Evolutionary conservation across 176 grass and related monocot species (phyloP).

Genomic region (Lolium rigidum): DNA sequence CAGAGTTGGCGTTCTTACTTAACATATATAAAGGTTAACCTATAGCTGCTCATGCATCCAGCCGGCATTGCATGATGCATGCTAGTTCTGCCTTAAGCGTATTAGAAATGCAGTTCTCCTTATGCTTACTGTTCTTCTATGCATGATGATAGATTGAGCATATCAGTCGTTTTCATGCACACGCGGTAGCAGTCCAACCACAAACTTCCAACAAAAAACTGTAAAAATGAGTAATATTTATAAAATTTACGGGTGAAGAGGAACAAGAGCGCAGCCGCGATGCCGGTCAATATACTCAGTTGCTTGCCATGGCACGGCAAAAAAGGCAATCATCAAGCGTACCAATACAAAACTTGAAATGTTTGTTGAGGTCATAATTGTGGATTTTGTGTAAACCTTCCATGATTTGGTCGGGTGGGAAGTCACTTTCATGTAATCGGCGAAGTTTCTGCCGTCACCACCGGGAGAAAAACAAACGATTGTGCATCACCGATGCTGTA

Average conservation of each 20-base stretch:
- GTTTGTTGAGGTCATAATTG: slow-evolving; percentile 23
- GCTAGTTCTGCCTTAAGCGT: not conserved
- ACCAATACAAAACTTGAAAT: slow-evolving; percentile 34
- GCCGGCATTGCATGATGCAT: not conserved
- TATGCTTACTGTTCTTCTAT: not conserved
- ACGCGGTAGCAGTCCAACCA: not conserved
- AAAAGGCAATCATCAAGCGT: slow-evolving; percentile 41
- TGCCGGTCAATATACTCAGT: slow-evolving; percentile 6
- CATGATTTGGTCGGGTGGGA: slow-evolving; percentile 54
- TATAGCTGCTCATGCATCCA: not conserved
- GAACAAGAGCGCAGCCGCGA: not conserved
- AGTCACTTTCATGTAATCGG: slow-evolving; percentile 48
- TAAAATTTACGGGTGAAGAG: not conserved
- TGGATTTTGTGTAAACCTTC: slow-evolving; percentile 44
- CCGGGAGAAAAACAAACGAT: slow-evolving; percentile 27
- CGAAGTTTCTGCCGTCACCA: slow-evolving; percentile 40
- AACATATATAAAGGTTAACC: not conserved
- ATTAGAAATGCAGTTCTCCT: not conserved
- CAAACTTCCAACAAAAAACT: not conserved
- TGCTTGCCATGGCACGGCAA: slow-evolving; percentile 42
- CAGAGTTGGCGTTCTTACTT: not conserved
- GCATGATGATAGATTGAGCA: not conserved
- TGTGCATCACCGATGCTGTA: slow-evolving; percentile 16
- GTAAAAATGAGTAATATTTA: not conserved
- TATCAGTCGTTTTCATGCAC: not conserved